phyloP scores from a whole-genome alignment of 805 yeast genomes.

The Naumovozyma baii region DNA sequence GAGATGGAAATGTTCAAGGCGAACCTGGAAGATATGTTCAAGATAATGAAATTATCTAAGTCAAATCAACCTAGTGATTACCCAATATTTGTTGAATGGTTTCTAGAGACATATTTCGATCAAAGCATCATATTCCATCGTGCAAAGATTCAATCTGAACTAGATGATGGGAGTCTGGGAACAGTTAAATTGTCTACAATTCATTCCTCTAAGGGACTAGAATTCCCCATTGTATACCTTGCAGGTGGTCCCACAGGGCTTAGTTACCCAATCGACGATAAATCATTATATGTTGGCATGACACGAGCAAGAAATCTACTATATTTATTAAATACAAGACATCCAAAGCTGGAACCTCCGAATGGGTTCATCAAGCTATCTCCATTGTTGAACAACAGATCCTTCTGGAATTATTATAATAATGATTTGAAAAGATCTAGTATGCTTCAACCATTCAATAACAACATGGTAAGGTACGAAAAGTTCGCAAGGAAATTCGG shows the following conservation, averaged over 20 bases:
- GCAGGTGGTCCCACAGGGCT: background rate
- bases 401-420: conserved; percentile 27
- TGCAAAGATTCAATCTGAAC: background rate
- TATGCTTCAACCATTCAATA: background rate
- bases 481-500: conserved; percentile 11
- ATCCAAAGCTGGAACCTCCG: conserved; percentile 2
- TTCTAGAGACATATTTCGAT: conserved; percentile 27
- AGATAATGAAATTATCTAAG: conserved; percentile 27
- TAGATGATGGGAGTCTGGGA: conserved; percentile 4
- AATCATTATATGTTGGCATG: conserved; percentile 52
- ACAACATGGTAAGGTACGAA: conserved; percentile 4
- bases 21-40: conserved; percentile 32
- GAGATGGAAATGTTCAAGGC: conserved; percentile 16
- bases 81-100: conserved; percentile 24
- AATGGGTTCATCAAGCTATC: background rate
- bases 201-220: conserved; percentile 67
- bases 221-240: conserved; percentile 60
- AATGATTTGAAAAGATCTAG: conserved; percentile 11
- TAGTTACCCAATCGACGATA: conserved; percentile 25
- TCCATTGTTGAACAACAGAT: conserved; percentile 6
- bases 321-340: conserved; percentile 22
- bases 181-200: conserved; percentile 53
- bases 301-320: conserved; percentile 47
- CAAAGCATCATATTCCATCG: conserved; percentile 12
- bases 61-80: conserved; percentile 18